phyloP scores from a whole-genome alignment of 2,329 filamentous ascomycete species.

The Cordyceps javanica region DNA sequence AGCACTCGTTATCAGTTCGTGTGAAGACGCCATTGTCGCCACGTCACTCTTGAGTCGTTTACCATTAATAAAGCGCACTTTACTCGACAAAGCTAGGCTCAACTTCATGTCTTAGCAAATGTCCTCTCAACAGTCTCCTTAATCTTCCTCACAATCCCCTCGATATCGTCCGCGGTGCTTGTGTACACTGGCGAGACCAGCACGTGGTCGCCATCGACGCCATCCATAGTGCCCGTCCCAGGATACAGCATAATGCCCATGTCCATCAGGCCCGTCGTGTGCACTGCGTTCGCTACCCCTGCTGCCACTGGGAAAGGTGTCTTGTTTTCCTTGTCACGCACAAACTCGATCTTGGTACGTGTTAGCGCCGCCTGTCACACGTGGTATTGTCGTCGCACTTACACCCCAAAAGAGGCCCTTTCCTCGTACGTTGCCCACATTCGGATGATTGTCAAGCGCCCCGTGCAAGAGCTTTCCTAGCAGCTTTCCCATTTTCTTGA shows the following conservation, averaged over 20 bases:
- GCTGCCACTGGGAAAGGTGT: constrained; percentile 25
- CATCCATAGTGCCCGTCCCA: constrained; percentile 20
- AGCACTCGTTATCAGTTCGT: not conserved
- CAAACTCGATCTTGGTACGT: constrained; percentile 22
- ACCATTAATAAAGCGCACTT: too few relatives aligned
- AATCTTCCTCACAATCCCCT: constrained; percentile 16
- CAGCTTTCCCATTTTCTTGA: constrained; percentile 13
- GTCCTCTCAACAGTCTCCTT: constrained; percentile 12
- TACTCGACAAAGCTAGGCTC: too few relatives aligned
- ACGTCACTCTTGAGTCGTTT: too few relatives aligned
- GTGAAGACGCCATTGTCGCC: not conserved
- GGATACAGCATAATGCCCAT: constrained; percentile 44
- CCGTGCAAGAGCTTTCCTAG: constrained; percentile 17
- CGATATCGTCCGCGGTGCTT: constrained; percentile 23
- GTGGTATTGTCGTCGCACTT: not conserved
- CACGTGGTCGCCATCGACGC: constrained; percentile 20
- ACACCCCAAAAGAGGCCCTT: constrained; percentile 26
- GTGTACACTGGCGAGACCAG: constrained; percentile 38
- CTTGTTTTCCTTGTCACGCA: constrained; percentile 21
- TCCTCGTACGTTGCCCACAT: constrained; percentile 26
- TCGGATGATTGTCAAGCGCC: constrained; percentile 19
- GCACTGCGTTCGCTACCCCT: constrained; percentile 20
- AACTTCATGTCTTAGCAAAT: constrained; percentile 3
- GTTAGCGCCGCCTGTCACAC: not conserved
- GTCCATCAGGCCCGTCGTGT: constrained; percentile 33